Conservation (phyloP, 257 asterid species). For the Fraxinus anomala region DNA sequence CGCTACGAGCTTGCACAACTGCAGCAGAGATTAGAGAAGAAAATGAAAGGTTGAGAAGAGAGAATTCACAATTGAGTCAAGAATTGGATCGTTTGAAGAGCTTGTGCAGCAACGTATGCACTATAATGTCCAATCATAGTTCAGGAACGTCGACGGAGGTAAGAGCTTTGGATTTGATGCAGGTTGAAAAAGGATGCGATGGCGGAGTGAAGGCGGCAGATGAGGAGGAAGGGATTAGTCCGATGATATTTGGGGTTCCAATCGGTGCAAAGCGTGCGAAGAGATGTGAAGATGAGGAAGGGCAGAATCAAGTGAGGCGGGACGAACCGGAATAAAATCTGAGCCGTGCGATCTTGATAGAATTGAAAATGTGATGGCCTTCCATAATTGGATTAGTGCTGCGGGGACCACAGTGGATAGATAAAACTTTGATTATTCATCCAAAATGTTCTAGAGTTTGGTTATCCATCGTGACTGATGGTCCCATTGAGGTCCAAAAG, state of each 20-base stretch:
- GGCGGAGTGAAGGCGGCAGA: constrained; percentile 20
- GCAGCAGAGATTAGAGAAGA: constrained; percentile 62
- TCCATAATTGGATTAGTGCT: background rate
- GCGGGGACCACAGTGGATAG: background rate
- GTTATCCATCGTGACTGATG: background rate
- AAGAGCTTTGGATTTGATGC: constrained; percentile 31
- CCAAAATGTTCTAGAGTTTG: background rate
- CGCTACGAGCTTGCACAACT: constrained; percentile 36
- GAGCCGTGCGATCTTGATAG: constrained; percentile 44
- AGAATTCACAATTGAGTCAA: constrained; percentile 54
- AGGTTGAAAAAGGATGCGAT: constrained; percentile 29
- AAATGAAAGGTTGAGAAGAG: constrained; percentile 66
- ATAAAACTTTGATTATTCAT: background rate
- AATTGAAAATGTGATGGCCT: background rate
- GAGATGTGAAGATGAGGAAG: constrained; percentile 29
- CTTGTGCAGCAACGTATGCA: constrained; percentile 56
- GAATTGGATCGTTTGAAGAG: constrained; percentile 53
- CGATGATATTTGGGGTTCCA: constrained; percentile 68
- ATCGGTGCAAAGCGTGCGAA: constrained; percentile 55
- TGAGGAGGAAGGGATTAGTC: constrained; percentile 31
- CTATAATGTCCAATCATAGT: constrained; percentile 53
- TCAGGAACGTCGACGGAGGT: constrained; percentile 33
- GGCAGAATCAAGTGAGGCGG: constrained; percentile 11
- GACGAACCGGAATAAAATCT: constrained; percentile 38
- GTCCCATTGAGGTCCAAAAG: background rate